Percentiles rank a stretch among this genome's conserved stretches.
Conservation (phyloP, 2,329 filamentous ascomycete genomes). For the Botrytis cinerea region DNA sequence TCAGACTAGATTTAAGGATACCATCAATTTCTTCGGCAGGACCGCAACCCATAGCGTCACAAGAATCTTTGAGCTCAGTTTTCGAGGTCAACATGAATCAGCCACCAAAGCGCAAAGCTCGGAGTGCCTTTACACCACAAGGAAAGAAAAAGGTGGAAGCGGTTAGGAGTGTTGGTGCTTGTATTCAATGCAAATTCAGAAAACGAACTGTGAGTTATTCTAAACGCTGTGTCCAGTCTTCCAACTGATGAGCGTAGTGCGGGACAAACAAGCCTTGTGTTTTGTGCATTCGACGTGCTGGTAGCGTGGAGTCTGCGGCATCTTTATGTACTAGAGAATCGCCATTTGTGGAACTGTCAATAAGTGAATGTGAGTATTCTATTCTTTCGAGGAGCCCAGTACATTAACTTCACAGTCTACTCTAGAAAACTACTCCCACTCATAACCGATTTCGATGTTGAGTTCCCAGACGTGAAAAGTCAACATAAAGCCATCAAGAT, state of each 20-base stretch:
- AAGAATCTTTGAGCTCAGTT: constrained; percentile 22
- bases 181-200: constrained; percentile 38
- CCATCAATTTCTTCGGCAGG: background rate
- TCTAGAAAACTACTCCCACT: background rate
- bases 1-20: constrained; percentile 16
- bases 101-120: constrained; percentile 19
- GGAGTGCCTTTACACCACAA: constrained; percentile 23
- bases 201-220: constrained; percentile 35
- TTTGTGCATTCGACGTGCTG: constrained; percentile 18
- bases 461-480: background rate
- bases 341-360: constrained; percentile 24
- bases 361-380: constrained; percentile 21
- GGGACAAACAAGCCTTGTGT: constrained; percentile 21
- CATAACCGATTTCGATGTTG: constrained; percentile 15
- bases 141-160: constrained; percentile 27
- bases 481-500: constrained; percentile 27
- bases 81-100: constrained; percentile 22
- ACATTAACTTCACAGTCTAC: constrained; percentile 3
- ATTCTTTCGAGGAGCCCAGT: background rate
- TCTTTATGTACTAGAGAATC: constrained; percentile 24
- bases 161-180: constrained; percentile 38
- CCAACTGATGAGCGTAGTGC: constrained; percentile 19
- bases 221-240: too few relatives aligned
- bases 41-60: constrained; percentile 7
- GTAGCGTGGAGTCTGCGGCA: constrained; percentile 7